These are phyloP conservation scores for Apiotrichum domesticum DNA, from an alignment of 1,284 basidiomycete genomes.

Conservation along the genomic window DNA sequence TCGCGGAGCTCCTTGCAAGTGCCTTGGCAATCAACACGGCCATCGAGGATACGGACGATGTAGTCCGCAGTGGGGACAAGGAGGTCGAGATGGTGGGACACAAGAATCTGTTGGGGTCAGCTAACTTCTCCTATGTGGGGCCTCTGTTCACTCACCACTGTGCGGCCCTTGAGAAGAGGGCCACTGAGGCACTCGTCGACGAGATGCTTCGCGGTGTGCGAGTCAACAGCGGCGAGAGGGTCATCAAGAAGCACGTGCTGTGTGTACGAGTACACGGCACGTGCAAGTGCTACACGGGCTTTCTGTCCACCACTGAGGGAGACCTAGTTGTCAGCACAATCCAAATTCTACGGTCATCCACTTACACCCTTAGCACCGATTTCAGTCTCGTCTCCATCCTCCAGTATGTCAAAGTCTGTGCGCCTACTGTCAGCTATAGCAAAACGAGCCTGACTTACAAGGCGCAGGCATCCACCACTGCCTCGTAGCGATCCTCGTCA, in stretches of 20 bases:
- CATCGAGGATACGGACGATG: conserved; percentile 61
- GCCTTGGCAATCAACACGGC: conserved; percentile 57
- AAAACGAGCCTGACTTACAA: conserved; percentile 44
- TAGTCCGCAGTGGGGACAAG: conserved; percentile 59
- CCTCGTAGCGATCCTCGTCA: conserved; percentile 63
- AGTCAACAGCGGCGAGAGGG: conserved; percentile 80
- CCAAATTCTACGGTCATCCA: neutral
- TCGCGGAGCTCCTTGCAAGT: conserved; percentile 55
- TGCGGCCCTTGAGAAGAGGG: conserved; percentile 59
- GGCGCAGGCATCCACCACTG: conserved; percentile 73
- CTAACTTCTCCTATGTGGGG: no score
- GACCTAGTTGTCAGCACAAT: conserved; percentile 18
- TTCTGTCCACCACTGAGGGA: conserved; percentile 68
- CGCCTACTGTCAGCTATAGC: conserved; percentile 9
- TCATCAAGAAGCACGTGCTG: conserved; percentile 79
- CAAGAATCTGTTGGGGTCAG: conserved; percentile 53
- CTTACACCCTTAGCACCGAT: conserved; percentile 62
- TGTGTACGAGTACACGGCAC: conserved; percentile 53
- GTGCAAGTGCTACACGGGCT: conserved; percentile 57
- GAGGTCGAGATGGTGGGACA: conserved; percentile 77
- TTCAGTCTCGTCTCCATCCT: conserved; percentile 74
- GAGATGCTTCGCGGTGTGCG: conserved; percentile 74
- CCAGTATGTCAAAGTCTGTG: conserved; percentile 65
- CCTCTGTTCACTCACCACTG: conserved; percentile 48
- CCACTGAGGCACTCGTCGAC: conserved; percentile 61